Evolutionary conservation across 345 rosid species (phyloP).

Genomic region (Erodium maritimum): DNA sequence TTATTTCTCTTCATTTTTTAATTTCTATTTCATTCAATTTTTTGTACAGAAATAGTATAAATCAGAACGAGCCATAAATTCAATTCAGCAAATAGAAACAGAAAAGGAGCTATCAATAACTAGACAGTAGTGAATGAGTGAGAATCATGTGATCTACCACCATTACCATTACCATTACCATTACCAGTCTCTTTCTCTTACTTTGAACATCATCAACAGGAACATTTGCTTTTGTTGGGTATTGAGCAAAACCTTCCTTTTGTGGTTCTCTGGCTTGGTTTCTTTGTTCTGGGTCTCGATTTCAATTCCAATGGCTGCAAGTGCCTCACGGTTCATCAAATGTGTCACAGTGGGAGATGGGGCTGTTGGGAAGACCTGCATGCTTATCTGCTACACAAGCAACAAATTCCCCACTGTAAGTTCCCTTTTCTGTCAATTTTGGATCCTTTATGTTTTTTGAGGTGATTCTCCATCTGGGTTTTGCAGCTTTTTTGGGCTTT

Average conservation of each 20-base stretch:
- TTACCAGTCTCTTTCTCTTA: background rate
- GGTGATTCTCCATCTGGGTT: constrained; percentile 9
- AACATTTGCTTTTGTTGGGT: too few relatives aligned
- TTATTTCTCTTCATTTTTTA: too few relatives aligned
- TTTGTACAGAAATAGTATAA: too few relatives aligned
- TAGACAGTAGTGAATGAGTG: constrained; percentile 19
- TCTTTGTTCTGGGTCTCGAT: constrained; percentile 4
- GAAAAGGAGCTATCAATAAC: background rate
- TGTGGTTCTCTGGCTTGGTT: background rate
- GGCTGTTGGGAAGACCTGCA: constrained; percentile 78
- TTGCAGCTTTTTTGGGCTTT: constrained; percentile 26
- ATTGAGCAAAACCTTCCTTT: too few relatives aligned
- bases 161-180: constrained; percentile 5
- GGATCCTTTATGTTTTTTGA: background rate
- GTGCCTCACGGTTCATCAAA: constrained; percentile 68
- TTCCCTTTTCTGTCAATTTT: constrained; percentile 9
- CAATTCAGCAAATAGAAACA: background rate
- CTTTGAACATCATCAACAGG: too few relatives aligned
- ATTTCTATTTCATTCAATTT: too few relatives aligned
- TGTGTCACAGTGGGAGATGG: constrained; percentile 83
- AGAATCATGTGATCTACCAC: constrained; percentile 65
- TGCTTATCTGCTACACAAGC: constrained; percentile 78
- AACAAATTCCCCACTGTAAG: constrained; percentile 80
- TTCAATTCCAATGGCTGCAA: constrained; percentile 40
- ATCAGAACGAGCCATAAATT: background rate